phyloP scores from a whole-genome alignment of 2,329 filamentous ascomycete genomes.

The Penicillium sp. region DNA sequence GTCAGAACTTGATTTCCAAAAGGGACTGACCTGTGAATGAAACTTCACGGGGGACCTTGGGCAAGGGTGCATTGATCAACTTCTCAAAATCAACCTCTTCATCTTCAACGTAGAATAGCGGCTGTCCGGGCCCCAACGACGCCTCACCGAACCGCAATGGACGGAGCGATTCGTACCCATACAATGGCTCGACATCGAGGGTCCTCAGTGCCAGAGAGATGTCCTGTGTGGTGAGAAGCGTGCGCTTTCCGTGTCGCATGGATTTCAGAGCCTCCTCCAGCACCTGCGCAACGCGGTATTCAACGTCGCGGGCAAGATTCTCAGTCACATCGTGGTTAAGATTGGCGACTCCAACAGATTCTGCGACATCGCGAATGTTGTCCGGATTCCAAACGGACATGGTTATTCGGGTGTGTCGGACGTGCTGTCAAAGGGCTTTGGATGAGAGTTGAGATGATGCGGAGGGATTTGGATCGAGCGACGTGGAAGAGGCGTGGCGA shows the following conservation, averaged over 20 bases:
- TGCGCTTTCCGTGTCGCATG: slow-evolving; percentile 88
- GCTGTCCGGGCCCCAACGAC: slow-evolving; percentile 86
- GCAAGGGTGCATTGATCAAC: slow-evolving; percentile 91
- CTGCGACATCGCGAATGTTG: slow-evolving; percentile 91
- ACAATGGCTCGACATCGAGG: slow-evolving; percentile 89
- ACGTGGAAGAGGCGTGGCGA: slow-evolving; percentile 1
- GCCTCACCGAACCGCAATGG: slow-evolving; percentile 91
- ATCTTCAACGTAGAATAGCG: slow-evolving; percentile 95
- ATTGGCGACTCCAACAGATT: slow-evolving; percentile 83
- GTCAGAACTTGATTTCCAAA: not conserved
- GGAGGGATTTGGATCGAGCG: not conserved
- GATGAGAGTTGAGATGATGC: slow-evolving; percentile 1
- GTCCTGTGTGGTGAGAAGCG: slow-evolving; percentile 83
- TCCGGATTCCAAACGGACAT: slow-evolving; percentile 89
- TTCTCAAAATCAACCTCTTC: slow-evolving; percentile 99
- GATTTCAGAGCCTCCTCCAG: slow-evolving; percentile 92
- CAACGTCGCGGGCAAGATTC: slow-evolving; percentile 85
- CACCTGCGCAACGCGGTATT: slow-evolving; percentile 90
- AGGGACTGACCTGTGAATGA: slow-evolving; percentile 72
- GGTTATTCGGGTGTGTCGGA: too few species aligned
- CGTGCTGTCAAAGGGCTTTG: too few species aligned
- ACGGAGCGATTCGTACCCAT: slow-evolving; percentile 90
- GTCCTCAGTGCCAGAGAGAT: slow-evolving; percentile 80
- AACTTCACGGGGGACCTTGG: slow-evolving; percentile 90
- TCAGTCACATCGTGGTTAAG: slow-evolving; percentile 84